These are phyloP conservation scores for Cornus florida DNA, from an alignment of 148 eudicot genomes.

Conservation along the genomic window DNA sequence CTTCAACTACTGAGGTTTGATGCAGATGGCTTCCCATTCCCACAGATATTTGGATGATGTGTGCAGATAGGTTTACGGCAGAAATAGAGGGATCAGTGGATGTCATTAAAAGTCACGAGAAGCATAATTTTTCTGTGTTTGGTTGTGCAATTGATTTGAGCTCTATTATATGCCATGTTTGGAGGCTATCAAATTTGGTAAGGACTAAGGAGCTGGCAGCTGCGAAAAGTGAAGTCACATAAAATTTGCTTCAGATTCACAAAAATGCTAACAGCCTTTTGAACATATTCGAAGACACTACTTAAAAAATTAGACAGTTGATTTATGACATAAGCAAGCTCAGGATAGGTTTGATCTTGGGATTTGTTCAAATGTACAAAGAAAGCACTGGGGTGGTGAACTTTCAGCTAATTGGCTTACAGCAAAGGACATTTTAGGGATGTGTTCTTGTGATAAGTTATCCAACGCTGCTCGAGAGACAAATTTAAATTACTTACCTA, in stretches of 20 bases:
- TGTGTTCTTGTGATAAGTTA: neutral
- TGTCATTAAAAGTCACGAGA: neutral
- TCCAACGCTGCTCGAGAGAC: too few relatives aligned
- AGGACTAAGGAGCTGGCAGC: neutral
- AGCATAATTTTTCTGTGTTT: neutral
- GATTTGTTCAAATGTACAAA: neutral
- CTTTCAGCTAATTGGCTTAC: neutral
- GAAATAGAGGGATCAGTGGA: neutral
- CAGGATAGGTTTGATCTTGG: neutral
- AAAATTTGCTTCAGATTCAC: neutral
- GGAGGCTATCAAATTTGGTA: neutral
- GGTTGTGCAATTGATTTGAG: neutral
- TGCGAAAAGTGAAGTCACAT: neutral
- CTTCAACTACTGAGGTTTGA: neutral
- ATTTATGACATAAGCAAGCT: neutral
- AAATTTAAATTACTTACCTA: too few relatives aligned
- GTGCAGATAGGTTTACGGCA: neutral
- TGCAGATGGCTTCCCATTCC: too few relatives aligned
- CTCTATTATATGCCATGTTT: neutral
- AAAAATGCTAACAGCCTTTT: neutral
- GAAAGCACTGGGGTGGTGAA: neutral
- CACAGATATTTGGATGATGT: too few relatives aligned
- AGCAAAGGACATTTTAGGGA: neutral
- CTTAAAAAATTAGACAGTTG: neutral
- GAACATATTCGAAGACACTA: neutral